These are phyloP conservation scores for Pseudocercospora ulei DNA, from an alignment of 2,329 filamentous ascomycete genomes.

Conservation along the genomic window DNA sequence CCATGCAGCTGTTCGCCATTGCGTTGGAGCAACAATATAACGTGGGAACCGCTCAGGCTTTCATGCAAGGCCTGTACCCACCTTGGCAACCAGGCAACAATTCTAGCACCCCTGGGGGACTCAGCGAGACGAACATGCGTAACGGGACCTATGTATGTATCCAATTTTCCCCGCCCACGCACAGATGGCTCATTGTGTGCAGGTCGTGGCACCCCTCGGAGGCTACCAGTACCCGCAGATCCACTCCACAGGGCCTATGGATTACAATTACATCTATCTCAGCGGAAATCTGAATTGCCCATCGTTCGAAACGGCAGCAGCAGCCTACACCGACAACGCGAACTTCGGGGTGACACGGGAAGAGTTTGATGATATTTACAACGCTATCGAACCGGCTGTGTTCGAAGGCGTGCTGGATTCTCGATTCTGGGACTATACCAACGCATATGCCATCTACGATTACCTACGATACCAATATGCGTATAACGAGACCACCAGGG, in stretches of 20 bases:
- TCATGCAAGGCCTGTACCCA: conserved; percentile 54
- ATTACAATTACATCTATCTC: conserved; percentile 46
- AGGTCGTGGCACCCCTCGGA: conserved; percentile 42
- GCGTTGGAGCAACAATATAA: conserved; percentile 43
- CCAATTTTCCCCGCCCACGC: not conserved
- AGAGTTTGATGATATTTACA: conserved; percentile 43
- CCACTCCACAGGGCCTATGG: conserved; percentile 37
- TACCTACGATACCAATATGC: conserved; percentile 47
- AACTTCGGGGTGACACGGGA: conserved; percentile 17
- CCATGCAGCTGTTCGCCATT: conserved; percentile 43
- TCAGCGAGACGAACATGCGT: conserved; percentile 37
- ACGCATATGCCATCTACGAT: conserved; percentile 49
- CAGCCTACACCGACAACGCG: conserved; percentile 38
- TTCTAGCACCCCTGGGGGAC: conserved; percentile 25
- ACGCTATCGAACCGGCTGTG: conserved; percentile 37
- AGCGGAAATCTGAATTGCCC: conserved; percentile 36
- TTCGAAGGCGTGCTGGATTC: conserved; percentile 38
- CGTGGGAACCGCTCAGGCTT: conserved; percentile 49
- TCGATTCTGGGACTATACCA: conserved; percentile 41
- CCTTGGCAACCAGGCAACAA: conserved; percentile 35
- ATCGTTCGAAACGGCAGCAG: conserved; percentile 29
- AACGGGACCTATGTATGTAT: conserved; percentile 37
- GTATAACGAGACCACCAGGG: conserved; percentile 43
- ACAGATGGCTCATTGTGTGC: conserved; percentile 2
- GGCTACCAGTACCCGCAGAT: conserved; percentile 52